Evolutionary conservation across 345 rosid species (phyloP).

Genomic region (Carallia pectinifolia): DNA sequence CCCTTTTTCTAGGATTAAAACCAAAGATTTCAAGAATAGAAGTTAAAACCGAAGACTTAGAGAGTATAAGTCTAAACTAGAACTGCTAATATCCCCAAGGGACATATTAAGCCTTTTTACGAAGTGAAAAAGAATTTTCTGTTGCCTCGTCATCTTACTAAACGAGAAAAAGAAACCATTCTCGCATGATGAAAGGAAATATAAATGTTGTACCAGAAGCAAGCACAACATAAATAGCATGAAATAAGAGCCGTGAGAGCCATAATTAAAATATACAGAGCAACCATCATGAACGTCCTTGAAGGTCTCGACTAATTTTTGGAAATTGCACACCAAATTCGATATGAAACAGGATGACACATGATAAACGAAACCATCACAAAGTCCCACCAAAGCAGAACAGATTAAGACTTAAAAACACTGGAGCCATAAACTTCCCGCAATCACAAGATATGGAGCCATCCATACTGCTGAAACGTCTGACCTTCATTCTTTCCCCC

Average conservation of each 20-base stretch:
- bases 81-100: too few relatives aligned
- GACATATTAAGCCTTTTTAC: too few relatives aligned
- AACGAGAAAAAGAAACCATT: background rate
- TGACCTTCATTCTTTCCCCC: conserved; percentile 27
- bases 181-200: too few relatives aligned
- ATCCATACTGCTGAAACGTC: conserved; percentile 34
- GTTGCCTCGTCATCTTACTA: too few relatives aligned
- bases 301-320: conserved; percentile 10
- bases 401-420: conserved; percentile 36
- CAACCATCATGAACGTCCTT: conserved; percentile 1
- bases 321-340: conserved; percentile 33
- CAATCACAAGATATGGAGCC: conserved; percentile 39
- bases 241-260: conserved; percentile 5
- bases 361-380: conserved; percentile 31
- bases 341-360: conserved; percentile 29
- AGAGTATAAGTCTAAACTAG: too few relatives aligned
- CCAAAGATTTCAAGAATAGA: too few relatives aligned
- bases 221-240: background rate
- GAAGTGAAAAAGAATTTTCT: too few relatives aligned
- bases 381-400: conserved; percentile 46
- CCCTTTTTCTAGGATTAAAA: too few relatives aligned
- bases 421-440: conserved; percentile 36
- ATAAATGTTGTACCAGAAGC: background rate
- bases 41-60: too few relatives aligned
- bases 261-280: conserved; percentile 29